Base-by-base conservation (phyloP, 164 flowering plant species). In the Amborella trichopoda region DNA sequence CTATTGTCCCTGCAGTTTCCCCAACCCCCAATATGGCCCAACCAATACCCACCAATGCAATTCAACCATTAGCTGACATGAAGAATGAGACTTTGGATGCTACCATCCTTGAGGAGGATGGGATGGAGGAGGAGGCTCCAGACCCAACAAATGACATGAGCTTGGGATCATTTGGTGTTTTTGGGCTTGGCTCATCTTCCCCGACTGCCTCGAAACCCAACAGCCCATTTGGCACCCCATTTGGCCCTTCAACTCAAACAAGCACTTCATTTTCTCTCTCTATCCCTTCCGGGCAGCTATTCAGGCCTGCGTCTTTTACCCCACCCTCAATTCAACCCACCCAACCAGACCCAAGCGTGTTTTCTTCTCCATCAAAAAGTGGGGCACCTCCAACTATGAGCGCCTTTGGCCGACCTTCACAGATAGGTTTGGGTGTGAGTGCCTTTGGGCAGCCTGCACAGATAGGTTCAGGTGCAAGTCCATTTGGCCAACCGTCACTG, bases 51-150 rank as follows among this genome's bases (percentile, higher is more conserved):
- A n/a, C n/a, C n/a, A n/a, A n/a, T n/a, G n/a, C n/a, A n/a, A n/a
- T n/a, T n/a, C n/a, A n/a, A n/a, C n/a, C n/a, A 52, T 18, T 46
- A 19, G 24, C 52, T 13, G 53, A 54, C 54, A 60, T 27, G 41
- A 73, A 64, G 47, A 61, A 38, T 55, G 81, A 57, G n/a, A 52
- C 19, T 49, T 38, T 56, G 36, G 77, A 71, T 65, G 43, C 57
- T 58, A 40, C 58, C 11, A 56, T 43, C 49, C 34, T 71, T 22
- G 73, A 77, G 40, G 96, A 84, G 59, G 98, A 91, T 62, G 94
- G 80, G 32, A 91, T 91, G 99, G 99, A 91, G 39, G 99, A 91
- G 65, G 96, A 84, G 72, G 94, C 88, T 62, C 81, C 95, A 23
- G 93, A 83, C 58, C 42, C 62, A 3, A 55, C 60, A 26, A 40